Evolutionary conservation across 306 rosid genomes (phyloP).

Genomic region (Acacia melanoxylon): DNA sequence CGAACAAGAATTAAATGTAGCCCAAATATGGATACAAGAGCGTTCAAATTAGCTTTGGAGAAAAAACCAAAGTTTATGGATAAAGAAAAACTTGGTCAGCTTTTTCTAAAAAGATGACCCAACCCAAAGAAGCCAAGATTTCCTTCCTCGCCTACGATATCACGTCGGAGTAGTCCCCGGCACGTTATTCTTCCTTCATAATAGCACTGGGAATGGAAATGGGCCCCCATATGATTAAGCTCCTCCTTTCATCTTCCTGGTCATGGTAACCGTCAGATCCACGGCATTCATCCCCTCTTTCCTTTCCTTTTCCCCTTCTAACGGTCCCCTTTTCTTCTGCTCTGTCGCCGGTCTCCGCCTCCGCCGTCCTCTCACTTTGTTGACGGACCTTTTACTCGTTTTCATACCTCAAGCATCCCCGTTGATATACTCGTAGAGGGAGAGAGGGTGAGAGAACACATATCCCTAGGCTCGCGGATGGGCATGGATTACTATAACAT

Average conservation of each 20-base stretch:
- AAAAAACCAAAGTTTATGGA: too few relatives aligned
- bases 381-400: neutral
- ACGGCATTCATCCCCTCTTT: slow-evolving; percentile 6
- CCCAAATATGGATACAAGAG: neutral
- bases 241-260: slow-evolving; percentile 6
- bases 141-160: neutral
- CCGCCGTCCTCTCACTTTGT: neutral
- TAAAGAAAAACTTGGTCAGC: too few relatives aligned
- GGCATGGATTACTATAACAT: slow-evolving; percentile 93
- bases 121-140: too few relatives aligned
- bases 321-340: slow-evolving; percentile 30
- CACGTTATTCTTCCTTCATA: neutral
- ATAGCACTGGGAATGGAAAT: neutral
- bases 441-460: neutral
- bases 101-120: too few relatives aligned
- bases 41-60: too few relatives aligned
- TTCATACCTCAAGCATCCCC: neutral
- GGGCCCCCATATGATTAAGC: slow-evolving; percentile 33
- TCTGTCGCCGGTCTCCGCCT: slow-evolving; percentile 24
- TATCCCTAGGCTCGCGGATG: slow-evolving; percentile 29
- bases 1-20: neutral
- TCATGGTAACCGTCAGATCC: slow-evolving; percentile 45
- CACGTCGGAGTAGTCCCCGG: neutral
- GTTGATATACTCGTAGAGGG: neutral
- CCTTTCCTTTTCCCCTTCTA: slow-evolving; percentile 28